Evolutionary conservation across 2,329 filamentous ascomycete species (phyloP), one percentile per base, ranked within the genome.

Genomic region (Xylariaceae sp.): DNA sequence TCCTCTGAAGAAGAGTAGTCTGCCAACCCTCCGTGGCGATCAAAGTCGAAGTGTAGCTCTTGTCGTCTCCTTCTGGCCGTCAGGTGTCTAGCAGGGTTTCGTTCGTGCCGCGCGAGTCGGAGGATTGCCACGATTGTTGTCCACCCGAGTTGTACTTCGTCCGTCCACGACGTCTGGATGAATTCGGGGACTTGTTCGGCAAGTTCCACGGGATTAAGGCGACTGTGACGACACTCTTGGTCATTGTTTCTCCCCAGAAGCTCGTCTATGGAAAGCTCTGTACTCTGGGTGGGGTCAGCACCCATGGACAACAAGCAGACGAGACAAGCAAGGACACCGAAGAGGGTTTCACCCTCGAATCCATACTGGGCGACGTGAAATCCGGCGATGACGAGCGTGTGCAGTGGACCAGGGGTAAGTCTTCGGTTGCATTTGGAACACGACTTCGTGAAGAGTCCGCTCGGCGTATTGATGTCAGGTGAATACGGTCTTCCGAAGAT

Each of bases 291-390:
- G 12, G 60, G 63, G 43, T 69, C 54, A 3, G 55, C 58, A 14
- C 61, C 61, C 5, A 54, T 27, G 1, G 29, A 42, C 4, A 71
- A 42, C 4, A 70, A 52, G 40, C 58, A 65, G 0, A 69, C 44
- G 17, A 67, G 51, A 39, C 62, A 65, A 19, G 65, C 61, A 6
- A 71, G 16, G 10, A 64, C 62, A 1, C 69, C 69, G 47, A 70
- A 70, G 0, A 70, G 53, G 29, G 63, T 67, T 42, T 71, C 68
- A 1, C 55, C 63, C 14, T 60, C 41, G 43, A 54, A 58, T 2
- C 67, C 65, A 10, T 43, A 36, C 19, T 50, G 42, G 1, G 62
- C 64, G 16, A 71, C 54, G 40, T 64, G 52, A 37, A 64, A 64
- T 16, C 64, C 57, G 6, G 56, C 59, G 10, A 69, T 21, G 1